Conservation (phyloP, 192 early-diverging fungal genomes). For the Entomortierella beljakovae region DNA sequence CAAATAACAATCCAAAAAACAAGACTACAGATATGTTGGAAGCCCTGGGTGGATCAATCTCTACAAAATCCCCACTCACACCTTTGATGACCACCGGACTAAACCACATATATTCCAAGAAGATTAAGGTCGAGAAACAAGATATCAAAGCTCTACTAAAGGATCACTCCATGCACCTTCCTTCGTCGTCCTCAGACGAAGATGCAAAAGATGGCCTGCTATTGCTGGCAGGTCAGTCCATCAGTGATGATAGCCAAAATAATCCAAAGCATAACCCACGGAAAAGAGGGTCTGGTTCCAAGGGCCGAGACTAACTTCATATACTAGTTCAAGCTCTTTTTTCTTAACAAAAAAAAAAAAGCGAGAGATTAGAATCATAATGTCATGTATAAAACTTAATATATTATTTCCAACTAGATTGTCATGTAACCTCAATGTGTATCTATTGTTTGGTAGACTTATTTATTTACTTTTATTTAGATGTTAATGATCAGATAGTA, state of each 20-base stretch:
- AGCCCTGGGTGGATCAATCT: slow-evolving; percentile 29
- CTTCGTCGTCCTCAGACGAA: slow-evolving; percentile 28
- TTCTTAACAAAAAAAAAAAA: no score
- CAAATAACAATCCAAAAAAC: slow-evolving; percentile 50
- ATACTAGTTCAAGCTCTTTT: no score
- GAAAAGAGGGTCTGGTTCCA: not conserved
- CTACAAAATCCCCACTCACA: slow-evolving; percentile 26
- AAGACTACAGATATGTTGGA: slow-evolving; percentile 54
- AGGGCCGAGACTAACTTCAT: not conserved
- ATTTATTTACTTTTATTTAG: no score
- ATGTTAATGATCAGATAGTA: no score
- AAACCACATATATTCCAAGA: slow-evolving; percentile 24
- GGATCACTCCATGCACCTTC: not conserved
- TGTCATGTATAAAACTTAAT: no score
- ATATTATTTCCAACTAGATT: no score
- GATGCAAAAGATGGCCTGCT: slow-evolving; percentile 45
- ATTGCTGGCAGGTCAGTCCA: slow-evolving; percentile 16
- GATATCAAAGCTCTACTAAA: slow-evolving; percentile 9
- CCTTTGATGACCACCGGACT: slow-evolving; percentile 47
- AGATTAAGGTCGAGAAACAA: slow-evolving; percentile 18
- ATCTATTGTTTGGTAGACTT: no score
- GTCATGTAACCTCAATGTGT: no score
- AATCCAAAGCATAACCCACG: not conserved
- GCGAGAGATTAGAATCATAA: no score
- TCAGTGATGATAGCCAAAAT: not conserved